Evolutionary conservation across 345 rosid species (phyloP).

Genomic region (Citrus glauca): DNA sequence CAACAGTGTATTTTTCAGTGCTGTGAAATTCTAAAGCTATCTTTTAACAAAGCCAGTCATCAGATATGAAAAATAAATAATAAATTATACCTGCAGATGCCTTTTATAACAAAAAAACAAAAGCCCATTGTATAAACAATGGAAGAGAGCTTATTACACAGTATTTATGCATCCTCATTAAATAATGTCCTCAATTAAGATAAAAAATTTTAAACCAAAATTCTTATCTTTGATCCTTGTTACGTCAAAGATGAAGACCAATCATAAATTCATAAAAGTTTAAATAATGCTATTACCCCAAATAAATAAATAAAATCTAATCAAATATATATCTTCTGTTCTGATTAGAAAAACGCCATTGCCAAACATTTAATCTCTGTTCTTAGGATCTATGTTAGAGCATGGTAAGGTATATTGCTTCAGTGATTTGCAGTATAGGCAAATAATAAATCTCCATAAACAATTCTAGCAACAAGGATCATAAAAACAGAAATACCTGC

Average conservation of each 20-base stretch:
- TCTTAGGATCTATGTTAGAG: not conserved
- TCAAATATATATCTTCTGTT: not conserved
- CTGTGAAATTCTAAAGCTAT: not conserved
- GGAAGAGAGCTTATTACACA: not conserved
- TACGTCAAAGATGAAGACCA: not conserved
- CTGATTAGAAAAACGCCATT: no score
- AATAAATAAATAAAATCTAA: not conserved
- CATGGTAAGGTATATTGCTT: not conserved
- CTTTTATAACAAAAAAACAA: not conserved
- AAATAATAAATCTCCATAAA: slow-evolving; percentile 5
- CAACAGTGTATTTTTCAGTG: not conserved
- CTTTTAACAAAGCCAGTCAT: not conserved
- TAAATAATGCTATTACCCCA: not conserved
- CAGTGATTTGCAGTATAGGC: not conserved
- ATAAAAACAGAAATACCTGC: slow-evolving; percentile 47
- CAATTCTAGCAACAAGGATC: not conserved
- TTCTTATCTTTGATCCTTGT: not conserved
- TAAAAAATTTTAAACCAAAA: not conserved
- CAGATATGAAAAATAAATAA: not conserved
- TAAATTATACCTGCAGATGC: not conserved
- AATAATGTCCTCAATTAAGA: not conserved
- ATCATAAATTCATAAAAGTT: not conserved
- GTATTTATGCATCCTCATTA: not conserved
- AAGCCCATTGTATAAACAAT: not conserved
- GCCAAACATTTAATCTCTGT: not conserved